These are phyloP conservation scores for Microascus cirrosus DNA, from an alignment of 2,329 filamentous ascomycete genomes.

Conservation along the genomic window DNA sequence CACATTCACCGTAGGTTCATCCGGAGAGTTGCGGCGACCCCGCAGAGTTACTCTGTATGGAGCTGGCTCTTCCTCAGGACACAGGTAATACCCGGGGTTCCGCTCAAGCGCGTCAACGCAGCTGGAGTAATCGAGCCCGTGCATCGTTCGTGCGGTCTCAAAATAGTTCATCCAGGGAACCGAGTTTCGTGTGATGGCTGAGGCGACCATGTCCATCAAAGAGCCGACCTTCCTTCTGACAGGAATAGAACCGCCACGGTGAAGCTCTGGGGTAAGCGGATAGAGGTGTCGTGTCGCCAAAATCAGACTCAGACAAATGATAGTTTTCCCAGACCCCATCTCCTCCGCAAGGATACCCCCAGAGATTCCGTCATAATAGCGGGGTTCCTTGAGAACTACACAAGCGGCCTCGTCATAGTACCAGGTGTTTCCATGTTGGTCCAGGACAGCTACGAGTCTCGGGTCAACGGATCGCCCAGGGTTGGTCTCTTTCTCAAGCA, in stretches of 20 bases:
- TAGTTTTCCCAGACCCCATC: slow-evolving; percentile 77
- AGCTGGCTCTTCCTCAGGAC: slow-evolving; percentile 27
- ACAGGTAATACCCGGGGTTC: slow-evolving; percentile 49
- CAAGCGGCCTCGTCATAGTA: slow-evolving; percentile 60
- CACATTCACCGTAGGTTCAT: neutral
- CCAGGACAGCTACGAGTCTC: slow-evolving; percentile 47
- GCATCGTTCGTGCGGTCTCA: slow-evolving; percentile 29
- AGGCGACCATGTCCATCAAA: slow-evolving; percentile 66
- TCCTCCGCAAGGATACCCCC: slow-evolving; percentile 75
- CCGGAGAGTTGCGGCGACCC: neutral
- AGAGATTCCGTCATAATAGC: slow-evolving; percentile 59
- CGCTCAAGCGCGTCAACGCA: slow-evolving; percentile 46
- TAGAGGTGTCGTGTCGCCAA: slow-evolving; percentile 63
- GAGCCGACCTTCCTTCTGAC: slow-evolving; percentile 41
- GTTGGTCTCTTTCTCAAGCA: slow-evolving; percentile 70
- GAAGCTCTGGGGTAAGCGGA: slow-evolving; percentile 52
- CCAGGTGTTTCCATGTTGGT: slow-evolving; percentile 52
- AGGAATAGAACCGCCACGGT: slow-evolving; percentile 29
- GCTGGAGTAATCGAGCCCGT: slow-evolving; percentile 36
- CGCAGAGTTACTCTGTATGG: slow-evolving; percentile 11
- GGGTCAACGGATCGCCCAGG: slow-evolving; percentile 61
- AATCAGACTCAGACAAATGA: slow-evolving; percentile 72
- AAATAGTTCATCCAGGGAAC: slow-evolving; percentile 63
- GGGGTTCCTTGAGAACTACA: slow-evolving; percentile 51
- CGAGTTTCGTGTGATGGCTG: slow-evolving; percentile 52